phyloP scores from a whole-genome alignment of 2,329 filamentous ascomycete species.

The Nemania sp. region DNA sequence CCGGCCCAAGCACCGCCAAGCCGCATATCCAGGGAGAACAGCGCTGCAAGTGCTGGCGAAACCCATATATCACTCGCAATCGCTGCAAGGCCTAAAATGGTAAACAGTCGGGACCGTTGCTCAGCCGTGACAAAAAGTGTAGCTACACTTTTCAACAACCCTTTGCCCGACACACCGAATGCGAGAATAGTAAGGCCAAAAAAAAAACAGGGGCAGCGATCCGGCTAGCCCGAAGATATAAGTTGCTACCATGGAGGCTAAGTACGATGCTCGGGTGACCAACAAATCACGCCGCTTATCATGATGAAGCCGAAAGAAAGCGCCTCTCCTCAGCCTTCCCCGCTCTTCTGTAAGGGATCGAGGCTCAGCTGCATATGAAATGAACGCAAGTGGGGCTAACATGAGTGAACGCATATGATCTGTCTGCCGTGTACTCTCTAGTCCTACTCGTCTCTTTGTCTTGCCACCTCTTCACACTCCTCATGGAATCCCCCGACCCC shows the following conservation, averaged over 20 bases:
- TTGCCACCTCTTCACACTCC: not conserved
- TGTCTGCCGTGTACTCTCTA: not conserved
- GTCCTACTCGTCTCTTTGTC: not conserved
- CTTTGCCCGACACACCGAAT: constrained; percentile 34
- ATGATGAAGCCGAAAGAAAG: constrained; percentile 30
- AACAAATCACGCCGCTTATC: constrained; percentile 36
- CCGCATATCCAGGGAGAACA: constrained; percentile 38
- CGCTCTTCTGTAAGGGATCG: not conserved
- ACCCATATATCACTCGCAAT: constrained; percentile 34
- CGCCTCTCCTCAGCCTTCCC: too few relatives aligned
- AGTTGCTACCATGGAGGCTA: constrained; percentile 29
- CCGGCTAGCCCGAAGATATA: constrained; percentile 35
- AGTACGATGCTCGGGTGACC: constrained; percentile 33
- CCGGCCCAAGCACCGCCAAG: constrained; percentile 37
- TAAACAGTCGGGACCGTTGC: constrained; percentile 38
- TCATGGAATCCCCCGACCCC: not conserved
- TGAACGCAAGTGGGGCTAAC: not conserved
- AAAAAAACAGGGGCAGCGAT: constrained; percentile 32
- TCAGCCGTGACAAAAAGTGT: constrained; percentile 35
- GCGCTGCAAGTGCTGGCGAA: constrained; percentile 34
- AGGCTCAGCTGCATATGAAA: not conserved
- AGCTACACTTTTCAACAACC: constrained; percentile 35
- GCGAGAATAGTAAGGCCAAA: constrained; percentile 37
- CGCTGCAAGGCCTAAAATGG: constrained; percentile 31
- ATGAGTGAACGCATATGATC: not conserved